Percentiles rank a stretch among this genome's conserved stretches.
These are phyloP conservation scores for Diplocarpon mali DNA, from an alignment of 2,329 filamentous ascomycete genomes.

Conservation along the genomic window DNA sequence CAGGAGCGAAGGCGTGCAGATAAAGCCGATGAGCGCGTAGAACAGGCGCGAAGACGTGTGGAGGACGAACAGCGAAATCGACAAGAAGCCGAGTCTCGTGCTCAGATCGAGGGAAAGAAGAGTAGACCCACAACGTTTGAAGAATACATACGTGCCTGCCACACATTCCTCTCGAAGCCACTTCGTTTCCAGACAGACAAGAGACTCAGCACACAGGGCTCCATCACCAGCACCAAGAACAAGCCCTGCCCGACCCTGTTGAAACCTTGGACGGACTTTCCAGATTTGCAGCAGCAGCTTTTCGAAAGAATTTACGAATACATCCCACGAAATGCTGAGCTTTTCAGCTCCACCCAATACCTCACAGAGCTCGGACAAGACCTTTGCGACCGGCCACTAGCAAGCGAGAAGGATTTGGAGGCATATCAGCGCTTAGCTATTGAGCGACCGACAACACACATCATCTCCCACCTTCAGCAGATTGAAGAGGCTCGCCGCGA, in stretches of 20 bases:
- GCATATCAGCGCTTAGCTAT: constrained; percentile 24
- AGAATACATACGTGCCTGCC: constrained; percentile 16
- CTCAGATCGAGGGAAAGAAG: too few species aligned
- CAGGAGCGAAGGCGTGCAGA: too few species aligned
- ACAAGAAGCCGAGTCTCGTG: too few species aligned
- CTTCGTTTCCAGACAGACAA: constrained; percentile 19
- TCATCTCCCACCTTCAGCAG: constrained; percentile 23
- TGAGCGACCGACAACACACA: constrained; percentile 22
- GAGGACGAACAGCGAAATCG: too few species aligned
- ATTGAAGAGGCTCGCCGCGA: constrained; percentile 20
- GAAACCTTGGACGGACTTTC: constrained; percentile 18
- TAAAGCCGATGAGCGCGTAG: too few species aligned
- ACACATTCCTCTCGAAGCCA: constrained; percentile 16
- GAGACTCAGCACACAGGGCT: constrained; percentile 18
- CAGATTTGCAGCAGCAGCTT: constrained; percentile 11
- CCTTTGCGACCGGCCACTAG: constrained; percentile 16
- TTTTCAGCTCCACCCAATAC: constrained; percentile 17
- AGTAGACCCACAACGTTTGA: constrained; percentile 15
- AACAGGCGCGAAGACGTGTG: too few species aligned
- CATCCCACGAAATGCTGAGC: constrained; percentile 12
- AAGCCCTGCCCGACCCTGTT: constrained; percentile 16
- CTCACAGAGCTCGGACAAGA: constrained; percentile 17
- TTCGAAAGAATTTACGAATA: constrained; percentile 15
- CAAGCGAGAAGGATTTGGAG: constrained; percentile 26
- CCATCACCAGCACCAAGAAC: constrained; percentile 18